phyloP scores from a whole-genome alignment of 31 red algal species.

The Bonnemaisonia californica region DNA sequence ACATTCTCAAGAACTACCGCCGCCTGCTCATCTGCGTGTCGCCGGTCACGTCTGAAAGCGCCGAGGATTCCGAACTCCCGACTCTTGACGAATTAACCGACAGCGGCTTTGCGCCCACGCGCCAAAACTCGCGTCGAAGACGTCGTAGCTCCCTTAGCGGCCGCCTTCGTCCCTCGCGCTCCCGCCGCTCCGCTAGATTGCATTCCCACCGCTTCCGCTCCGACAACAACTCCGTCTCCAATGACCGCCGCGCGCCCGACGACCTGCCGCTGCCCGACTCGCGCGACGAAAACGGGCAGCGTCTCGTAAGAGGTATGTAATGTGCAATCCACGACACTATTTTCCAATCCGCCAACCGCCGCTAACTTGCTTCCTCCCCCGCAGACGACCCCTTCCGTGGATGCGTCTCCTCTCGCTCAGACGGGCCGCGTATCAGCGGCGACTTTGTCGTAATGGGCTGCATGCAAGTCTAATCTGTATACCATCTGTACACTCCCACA shows the following conservation, averaged over 20 bases:
- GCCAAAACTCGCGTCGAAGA: neutral
- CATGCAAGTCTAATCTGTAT: conserved; percentile 50
- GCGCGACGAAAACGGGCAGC: conserved; percentile 32
- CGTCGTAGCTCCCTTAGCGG: neutral
- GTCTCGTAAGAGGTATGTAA: conserved; percentile 49
- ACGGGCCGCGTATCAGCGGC: conserved; percentile 37
- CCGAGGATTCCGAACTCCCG: neutral
- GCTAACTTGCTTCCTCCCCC: neutral
- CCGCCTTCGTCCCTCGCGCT: neutral
- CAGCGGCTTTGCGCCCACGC: neutral
- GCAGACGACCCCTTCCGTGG: conserved; percentile 60
- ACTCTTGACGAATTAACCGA: neutral
- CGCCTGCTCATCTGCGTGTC: conserved; percentile 55
- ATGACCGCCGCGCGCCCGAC: neutral
- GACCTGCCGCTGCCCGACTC: neutral
- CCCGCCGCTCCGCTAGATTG: neutral
- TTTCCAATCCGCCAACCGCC: neutral
- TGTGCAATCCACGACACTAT: neutral
- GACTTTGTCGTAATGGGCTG: conserved; percentile 68
- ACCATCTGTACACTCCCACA: neutral
- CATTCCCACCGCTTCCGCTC: neutral
- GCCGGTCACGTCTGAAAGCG: neutral
- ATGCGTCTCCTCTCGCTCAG: conserved; percentile 41
- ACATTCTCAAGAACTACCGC: conserved; percentile 64
- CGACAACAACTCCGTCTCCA: neutral